These are phyloP conservation scores for Penicillium crystallinum DNA, from an alignment of 495 filamentous ascomycete species.

Conservation along the genomic window DNA sequence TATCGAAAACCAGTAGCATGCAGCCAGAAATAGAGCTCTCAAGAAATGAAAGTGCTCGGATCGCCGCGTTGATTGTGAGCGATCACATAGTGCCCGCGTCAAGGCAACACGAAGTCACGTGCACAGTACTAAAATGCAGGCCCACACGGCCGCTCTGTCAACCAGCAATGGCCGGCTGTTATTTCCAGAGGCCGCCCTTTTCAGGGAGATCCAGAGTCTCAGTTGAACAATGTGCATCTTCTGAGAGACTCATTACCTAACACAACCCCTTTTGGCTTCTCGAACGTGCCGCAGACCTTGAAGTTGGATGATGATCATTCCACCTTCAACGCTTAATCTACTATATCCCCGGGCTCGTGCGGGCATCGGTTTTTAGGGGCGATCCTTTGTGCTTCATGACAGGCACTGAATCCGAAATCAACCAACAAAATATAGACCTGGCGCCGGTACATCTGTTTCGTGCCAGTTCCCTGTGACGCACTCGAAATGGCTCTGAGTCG, in stretches of 20 bases:
- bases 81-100: slow-evolving; percentile 21
- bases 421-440: background rate
- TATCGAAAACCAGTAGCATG: background rate
- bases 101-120: slow-evolving; percentile 33
- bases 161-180: slow-evolving; percentile 12
- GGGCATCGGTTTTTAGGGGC: background rate
- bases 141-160: slow-evolving; percentile 13
- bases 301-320: background rate
- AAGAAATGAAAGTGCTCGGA: slow-evolving; percentile 4
- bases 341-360: background rate
- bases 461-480: background rate
- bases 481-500: slow-evolving; percentile 16
- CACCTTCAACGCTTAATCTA: background rate
- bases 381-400: background rate
- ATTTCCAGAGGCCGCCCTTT: slow-evolving; percentile 5
- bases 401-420: background rate
- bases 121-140: slow-evolving; percentile 7
- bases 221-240: background rate
- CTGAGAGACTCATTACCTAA: background rate
- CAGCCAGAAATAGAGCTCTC: background rate
- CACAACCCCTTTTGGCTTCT: background rate
- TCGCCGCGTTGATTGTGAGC: slow-evolving; percentile 13
- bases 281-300: background rate
- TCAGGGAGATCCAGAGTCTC: background rate
- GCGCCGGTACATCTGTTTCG: background rate